Base-by-base conservation (phyloP, 2,329 filamentous ascomycete species). In the Graphium sp. region DNA sequence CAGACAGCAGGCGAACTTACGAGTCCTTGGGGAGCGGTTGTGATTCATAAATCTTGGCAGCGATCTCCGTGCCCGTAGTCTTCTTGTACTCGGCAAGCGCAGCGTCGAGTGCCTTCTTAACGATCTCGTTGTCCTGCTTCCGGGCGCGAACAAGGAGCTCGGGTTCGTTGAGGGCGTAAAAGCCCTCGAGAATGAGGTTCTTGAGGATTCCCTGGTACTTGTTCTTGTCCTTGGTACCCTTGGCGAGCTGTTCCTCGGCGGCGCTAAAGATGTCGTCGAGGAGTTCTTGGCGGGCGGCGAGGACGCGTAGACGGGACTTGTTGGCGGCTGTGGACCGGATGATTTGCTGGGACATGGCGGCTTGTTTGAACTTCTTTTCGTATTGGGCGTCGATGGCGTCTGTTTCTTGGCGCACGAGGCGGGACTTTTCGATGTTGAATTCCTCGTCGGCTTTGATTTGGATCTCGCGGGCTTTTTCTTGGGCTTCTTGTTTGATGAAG, bases 311-410 rank as follows among this genome's bases (percentile, higher is more conserved):
- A 35, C 89, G 74, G 33, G 82, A 89, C 67, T 93, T 92, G 68
- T 98, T 98, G 58, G 85, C 71, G 37, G 94, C 76, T 37, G 85
- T 95, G 38, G 85, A 95, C 49, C 81, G 81, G 39, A 85, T 92
- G 61, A 95, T 95, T 62, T 98, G 89, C 68, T 95, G 89, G 37
- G 83, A 87, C 82, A 95, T 92, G 62, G 79, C 72, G 45, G 89
- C 87, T 60, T 92, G 81, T 67, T 94, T 98, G 73, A 91, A 91
- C 65, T 95, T 95, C 74, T 93, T 95, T 60, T 87, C 81, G 69
- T 94, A 98, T 43, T 78, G 63, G 40, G 66, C 64, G 60, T 98
- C 89, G 63, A 98, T 95, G 55, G 83, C 60, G 48, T 83, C 72
- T 30, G 81, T 94, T 60, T 95, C 89, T 58, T 91, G 76, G 52